These are phyloP conservation scores for Torulaspora globosa DNA, from an alignment of 1,139 yeast genomes.

Conservation along the genomic window DNA sequence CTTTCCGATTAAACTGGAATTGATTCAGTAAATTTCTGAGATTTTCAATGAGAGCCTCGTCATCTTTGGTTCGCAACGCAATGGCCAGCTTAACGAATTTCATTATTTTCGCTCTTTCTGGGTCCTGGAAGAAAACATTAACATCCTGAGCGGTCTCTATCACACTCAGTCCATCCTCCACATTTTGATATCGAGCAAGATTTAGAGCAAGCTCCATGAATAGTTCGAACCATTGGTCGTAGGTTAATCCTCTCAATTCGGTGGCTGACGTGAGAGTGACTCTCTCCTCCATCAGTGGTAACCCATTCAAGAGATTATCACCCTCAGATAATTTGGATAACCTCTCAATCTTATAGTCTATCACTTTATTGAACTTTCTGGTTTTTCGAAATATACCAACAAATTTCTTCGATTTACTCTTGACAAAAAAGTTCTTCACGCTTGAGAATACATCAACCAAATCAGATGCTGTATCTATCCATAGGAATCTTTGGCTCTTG, in stretches of 20 bases:
- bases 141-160: constrained; percentile 72
- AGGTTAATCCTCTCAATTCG: constrained; percentile 69
- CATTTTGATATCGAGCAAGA: constrained; percentile 57
- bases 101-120: constrained; percentile 52
- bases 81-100: constrained; percentile 63
- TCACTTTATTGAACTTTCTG: constrained; percentile 55
- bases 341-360: constrained; percentile 69
- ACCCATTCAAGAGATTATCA: constrained; percentile 39
- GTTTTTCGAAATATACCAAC: constrained; percentile 64
- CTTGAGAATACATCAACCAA: constrained; percentile 76
- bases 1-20: constrained; percentile 71
- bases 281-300: constrained; percentile 40
- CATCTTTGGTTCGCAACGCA: constrained; percentile 54
- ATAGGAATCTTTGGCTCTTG: constrained; percentile 60
- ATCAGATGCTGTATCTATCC: constrained; percentile 83
- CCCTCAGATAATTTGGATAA: constrained; percentile 66
- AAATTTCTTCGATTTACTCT: constrained; percentile 64
- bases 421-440: constrained; percentile 72
- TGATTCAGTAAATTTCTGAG: constrained; percentile 61
- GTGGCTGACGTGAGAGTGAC: constrained; percentile 41
- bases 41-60: constrained; percentile 49
- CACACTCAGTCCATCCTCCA: constrained; percentile 65
- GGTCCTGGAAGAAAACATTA: constrained; percentile 68
- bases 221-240: constrained; percentile 79
- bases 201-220: constrained; percentile 74